Percentiles rank a stretch among this genome's conserved stretches.
Conservation (phyloP, 2,329 filamentous ascomycete genomes). For the Hawksworthiomyces lignivorus region DNA sequence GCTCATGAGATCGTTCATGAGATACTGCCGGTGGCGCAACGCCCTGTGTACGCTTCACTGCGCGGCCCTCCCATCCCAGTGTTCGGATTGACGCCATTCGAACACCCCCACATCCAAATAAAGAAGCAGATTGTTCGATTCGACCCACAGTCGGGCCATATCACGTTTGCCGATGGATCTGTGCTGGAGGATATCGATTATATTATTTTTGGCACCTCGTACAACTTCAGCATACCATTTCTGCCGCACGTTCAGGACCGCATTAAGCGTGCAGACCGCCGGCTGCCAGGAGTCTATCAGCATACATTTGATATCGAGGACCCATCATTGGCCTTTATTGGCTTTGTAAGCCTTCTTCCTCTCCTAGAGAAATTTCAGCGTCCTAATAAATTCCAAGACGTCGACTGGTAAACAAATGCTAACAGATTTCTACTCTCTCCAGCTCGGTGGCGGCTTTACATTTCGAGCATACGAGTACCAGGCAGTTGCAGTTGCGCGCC, state of each 20-base stretch:
- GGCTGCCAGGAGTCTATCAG: constrained; percentile 48
- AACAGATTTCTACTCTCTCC: too few species aligned
- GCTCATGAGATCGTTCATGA: constrained; percentile 57
- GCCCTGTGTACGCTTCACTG: constrained; percentile 20
- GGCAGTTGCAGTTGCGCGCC: too few species aligned
- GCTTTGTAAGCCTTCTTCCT: constrained; percentile 19
- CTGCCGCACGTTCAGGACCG: constrained; percentile 41
- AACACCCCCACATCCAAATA: constrained; percentile 21
- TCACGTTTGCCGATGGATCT: constrained; percentile 50
- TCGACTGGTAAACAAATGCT: too few species aligned
- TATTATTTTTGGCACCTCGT: constrained; percentile 61
- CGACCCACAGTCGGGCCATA: constrained; percentile 35
- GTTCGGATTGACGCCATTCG: constrained; percentile 32
- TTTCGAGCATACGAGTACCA: too few species aligned
- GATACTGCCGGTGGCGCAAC: constrained; percentile 14
- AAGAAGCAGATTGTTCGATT: constrained; percentile 12
- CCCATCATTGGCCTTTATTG: constrained; percentile 49
- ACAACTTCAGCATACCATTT: constrained; percentile 57
- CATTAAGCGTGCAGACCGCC: constrained; percentile 33
- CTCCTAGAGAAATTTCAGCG: too few species aligned
- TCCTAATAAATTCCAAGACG: too few species aligned
- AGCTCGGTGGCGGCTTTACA: too few species aligned
- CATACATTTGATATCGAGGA: constrained; percentile 50
- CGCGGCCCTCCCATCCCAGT: constrained; percentile 20
- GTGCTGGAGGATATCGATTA: constrained; percentile 47